A percentile compares a stretch with the other conserved stretches of the same genome.
phyloP scores from a whole-genome alignment of 2,329 filamentous ascomycete species.

The Penicillium sp. region DNA sequence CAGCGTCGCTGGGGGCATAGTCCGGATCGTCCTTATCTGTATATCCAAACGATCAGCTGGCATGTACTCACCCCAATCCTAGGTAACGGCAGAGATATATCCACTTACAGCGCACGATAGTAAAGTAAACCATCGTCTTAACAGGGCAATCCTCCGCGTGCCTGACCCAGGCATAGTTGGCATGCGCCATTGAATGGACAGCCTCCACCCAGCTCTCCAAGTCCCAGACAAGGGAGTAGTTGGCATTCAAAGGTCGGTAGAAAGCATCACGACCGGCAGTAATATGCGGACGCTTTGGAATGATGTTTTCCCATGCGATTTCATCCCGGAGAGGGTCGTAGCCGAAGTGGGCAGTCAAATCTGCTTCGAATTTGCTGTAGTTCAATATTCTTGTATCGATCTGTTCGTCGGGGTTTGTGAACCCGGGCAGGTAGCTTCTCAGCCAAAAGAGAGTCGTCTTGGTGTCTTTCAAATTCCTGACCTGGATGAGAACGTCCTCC shows the following conservation, averaged over 20 bases:
- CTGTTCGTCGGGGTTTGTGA: background rate
- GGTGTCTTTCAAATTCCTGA: background rate
- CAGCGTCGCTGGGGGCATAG: too few relatives aligned
- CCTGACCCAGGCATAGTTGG: too few relatives aligned
- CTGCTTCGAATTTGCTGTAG: background rate
- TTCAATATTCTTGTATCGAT: background rate
- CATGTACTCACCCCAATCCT: too few relatives aligned
- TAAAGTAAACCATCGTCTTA: background rate
- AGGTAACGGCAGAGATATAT: too few relatives aligned
- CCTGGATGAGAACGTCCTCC: too few relatives aligned
- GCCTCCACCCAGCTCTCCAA: background rate
- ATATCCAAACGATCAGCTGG: too few relatives aligned
- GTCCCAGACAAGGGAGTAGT: background rate
- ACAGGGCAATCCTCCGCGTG: background rate
- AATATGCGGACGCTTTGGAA: too few relatives aligned
- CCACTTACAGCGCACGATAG: background rate
- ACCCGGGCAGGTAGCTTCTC: background rate
- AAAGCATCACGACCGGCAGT: too few relatives aligned
- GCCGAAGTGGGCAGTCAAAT: background rate
- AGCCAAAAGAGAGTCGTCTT: background rate
- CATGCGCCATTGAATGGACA: background rate
- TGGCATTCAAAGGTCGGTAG: background rate
- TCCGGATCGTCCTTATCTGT: too few relatives aligned
- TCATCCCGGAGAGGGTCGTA: background rate
- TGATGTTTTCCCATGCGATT: background rate